Evolutionary conservation across 2,329 filamentous ascomycete species (phyloP), one percentile per base, ranked within the genome.

Genomic region (Fusarium newnesense): DNA sequence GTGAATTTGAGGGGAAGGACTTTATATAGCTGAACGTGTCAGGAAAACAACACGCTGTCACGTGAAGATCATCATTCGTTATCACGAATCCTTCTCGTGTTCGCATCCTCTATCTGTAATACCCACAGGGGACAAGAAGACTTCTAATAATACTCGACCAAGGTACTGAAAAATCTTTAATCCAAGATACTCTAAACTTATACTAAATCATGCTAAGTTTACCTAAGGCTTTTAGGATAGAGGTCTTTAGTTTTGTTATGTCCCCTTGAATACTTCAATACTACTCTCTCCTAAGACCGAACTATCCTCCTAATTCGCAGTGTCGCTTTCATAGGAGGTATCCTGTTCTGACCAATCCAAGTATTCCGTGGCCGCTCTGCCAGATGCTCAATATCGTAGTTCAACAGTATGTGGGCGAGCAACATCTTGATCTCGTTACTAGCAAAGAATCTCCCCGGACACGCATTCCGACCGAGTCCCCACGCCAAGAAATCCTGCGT

Each of bases 351-450:
- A 2, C 19, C 19, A 15, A 68, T 68, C 65, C 63, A 68, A 1
- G 63, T 68, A 5, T 68, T 68, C 0, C 10, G n/a, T 0, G 65
- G 63, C 1, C 65, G 28, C 5, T 61, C 32, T 0, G 2, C 9
- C 12, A 68, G 16, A 19, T 67, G 65, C 8, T 49, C 47, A 7
- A 68, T 54, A 8, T 68, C 63, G 0, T 68, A 68, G 2, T 54
- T 28, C 1, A 62, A 2, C 5, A 67, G 1, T 5, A 61, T 42
- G 24, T 67, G n/a, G 5, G 65, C 63, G 0, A 68, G 4, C 32
- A 67, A 32, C 40, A 67, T 40, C 4, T 68, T 68, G 16, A 68
- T 49, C 26, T 68, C 63, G 5, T 67, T 67, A 0, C 54, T 61
- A 0, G 63, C 65, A 46, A 68, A 68, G 2, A 68, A 62, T 9